A percentile compares a stretch with the other conserved stretches of the same genome.
Evolutionary conservation across 108 stramenopile species (phyloP).

Genomic region (Discostella pseudostelligera): DNA sequence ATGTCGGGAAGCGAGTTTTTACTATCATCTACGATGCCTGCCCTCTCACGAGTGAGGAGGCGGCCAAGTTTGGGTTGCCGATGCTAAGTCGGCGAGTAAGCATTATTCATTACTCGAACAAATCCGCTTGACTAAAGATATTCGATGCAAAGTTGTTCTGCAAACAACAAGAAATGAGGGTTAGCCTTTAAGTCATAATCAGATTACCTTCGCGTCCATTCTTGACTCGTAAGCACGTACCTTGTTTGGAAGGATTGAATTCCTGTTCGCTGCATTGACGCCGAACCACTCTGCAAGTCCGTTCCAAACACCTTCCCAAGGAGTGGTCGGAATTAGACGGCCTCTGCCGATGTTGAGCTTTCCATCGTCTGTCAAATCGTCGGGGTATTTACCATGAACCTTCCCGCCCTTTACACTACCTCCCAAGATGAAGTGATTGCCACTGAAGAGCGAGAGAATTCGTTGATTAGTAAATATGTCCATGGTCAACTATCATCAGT

Average conservation of each 20-base stretch:
- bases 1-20: no score
- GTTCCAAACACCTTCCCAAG: constrained; percentile 67
- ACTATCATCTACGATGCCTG: no score
- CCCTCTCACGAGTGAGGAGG: no score
- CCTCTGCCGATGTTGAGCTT: constrained; percentile 47
- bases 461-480: no score
- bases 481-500: no score
- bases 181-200: background rate
- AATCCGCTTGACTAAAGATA: constrained; percentile 1
- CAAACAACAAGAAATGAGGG: background rate
- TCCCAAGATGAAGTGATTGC: constrained; percentile 42
- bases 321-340: constrained; percentile 62
- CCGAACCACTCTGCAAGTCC: constrained; percentile 49
- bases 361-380: constrained; percentile 37
- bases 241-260: constrained; percentile 39
- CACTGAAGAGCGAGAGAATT: constrained; percentile 8
- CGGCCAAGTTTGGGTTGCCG: no score
- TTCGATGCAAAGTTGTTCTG: background rate
- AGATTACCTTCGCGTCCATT: background rate
- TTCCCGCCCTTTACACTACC: constrained; percentile 54
- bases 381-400: constrained; percentile 56
- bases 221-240: background rate
- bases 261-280: constrained; percentile 17
- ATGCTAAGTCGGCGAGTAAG: no score
- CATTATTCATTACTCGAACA: background rate